Conservation (phyloP, 2,329 filamentous ascomycete genomes). For the Aspergillus fumigatus region DNA sequence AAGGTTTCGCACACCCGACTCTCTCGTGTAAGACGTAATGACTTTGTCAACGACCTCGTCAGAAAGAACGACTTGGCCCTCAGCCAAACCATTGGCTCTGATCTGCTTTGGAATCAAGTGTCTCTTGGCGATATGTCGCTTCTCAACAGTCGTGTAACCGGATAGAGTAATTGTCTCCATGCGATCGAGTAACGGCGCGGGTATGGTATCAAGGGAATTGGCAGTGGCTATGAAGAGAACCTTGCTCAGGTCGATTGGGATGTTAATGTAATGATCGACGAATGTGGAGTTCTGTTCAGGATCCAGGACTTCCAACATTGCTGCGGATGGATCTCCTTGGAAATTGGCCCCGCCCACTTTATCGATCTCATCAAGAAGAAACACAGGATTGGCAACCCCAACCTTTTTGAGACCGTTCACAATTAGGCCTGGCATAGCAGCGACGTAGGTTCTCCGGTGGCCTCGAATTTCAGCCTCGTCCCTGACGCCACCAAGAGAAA, state of each 20-base stretch:
- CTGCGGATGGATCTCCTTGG: slow-evolving; percentile 91
- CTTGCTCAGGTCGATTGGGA: slow-evolving; percentile 92
- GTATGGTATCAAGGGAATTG: slow-evolving; percentile 91
- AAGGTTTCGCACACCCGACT: slow-evolving; percentile 91
- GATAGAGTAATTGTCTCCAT: slow-evolving; percentile 95
- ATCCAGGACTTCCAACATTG: slow-evolving; percentile 96
- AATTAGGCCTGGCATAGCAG: slow-evolving; percentile 95
- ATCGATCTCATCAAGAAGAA: slow-evolving; percentile 95
- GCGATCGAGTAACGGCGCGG: slow-evolving; percentile 84
- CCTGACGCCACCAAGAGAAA: slow-evolving; percentile 89
- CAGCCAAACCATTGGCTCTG: slow-evolving; percentile 75
- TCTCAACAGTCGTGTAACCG: slow-evolving; percentile 95
- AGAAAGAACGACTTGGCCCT: slow-evolving; percentile 69
- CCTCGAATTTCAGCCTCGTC: slow-evolving; percentile 97
- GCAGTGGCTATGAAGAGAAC: slow-evolving; percentile 97
- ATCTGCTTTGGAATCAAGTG: slow-evolving; percentile 98
- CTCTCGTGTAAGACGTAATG: slow-evolving; percentile 93
- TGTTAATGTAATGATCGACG: slow-evolving; percentile 92
- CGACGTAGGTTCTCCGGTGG: slow-evolving; percentile 91
- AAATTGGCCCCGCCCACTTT: slow-evolving; percentile 89
- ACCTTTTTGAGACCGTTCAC: slow-evolving; percentile 94
- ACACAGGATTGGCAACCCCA: slow-evolving; percentile 89
- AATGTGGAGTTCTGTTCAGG: slow-evolving; percentile 96
- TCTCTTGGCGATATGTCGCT: slow-evolving; percentile 85
- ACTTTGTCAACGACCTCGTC: slow-evolving; percentile 89